Evolutionary conservation across 2,329 filamentous ascomycete species (phyloP).

Genomic region (Colletotrichum orbiculare): DNA sequence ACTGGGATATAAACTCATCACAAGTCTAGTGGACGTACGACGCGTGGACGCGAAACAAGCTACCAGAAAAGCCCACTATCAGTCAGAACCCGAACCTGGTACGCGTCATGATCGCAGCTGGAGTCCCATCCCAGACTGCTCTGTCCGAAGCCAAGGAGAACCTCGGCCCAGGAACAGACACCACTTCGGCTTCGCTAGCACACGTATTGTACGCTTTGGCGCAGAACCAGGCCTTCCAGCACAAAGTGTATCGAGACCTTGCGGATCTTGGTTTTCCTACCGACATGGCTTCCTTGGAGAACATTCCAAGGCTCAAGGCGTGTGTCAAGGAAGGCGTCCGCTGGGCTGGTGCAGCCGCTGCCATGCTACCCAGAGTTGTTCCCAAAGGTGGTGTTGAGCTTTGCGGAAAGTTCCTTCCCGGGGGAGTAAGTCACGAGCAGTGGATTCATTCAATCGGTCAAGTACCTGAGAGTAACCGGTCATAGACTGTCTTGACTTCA

Average conservation of each 20-base stretch:
- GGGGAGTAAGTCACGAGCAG: conserved; percentile 34
- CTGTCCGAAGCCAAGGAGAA: conserved; percentile 45
- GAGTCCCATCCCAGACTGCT: conserved; percentile 40
- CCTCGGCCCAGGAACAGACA: conserved; percentile 46
- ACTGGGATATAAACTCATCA: no score
- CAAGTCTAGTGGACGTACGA: conserved; percentile 8
- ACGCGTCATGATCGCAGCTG: conserved; percentile 37
- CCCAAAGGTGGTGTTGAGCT: conserved; percentile 40
- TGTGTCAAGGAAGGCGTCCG: conserved; percentile 44
- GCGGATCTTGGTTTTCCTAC: conserved; percentile 37
- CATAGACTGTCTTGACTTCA: conserved; percentile 41
- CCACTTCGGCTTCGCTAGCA: conserved; percentile 44
- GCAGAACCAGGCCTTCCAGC: conserved; percentile 41
- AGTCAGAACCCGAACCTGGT: conserved; percentile 39
- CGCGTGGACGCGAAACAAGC: conserved; percentile 3
- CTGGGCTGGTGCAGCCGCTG: conserved; percentile 42
- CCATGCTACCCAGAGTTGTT: conserved; percentile 43
- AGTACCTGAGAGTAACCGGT: neutral
- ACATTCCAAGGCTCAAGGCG: conserved; percentile 38
- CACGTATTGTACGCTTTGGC: conserved; percentile 45
- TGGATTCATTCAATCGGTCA: neutral
- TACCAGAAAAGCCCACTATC: conserved; percentile 23
- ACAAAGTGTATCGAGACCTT: conserved; percentile 40
- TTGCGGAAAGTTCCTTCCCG: conserved; percentile 39
- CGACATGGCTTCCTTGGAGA: conserved; percentile 41